Evolutionary conservation across 441 rosid genomes (phyloP), one percentile per base, ranked within the genome.

Genomic region (Mallotus japonicus): DNA sequence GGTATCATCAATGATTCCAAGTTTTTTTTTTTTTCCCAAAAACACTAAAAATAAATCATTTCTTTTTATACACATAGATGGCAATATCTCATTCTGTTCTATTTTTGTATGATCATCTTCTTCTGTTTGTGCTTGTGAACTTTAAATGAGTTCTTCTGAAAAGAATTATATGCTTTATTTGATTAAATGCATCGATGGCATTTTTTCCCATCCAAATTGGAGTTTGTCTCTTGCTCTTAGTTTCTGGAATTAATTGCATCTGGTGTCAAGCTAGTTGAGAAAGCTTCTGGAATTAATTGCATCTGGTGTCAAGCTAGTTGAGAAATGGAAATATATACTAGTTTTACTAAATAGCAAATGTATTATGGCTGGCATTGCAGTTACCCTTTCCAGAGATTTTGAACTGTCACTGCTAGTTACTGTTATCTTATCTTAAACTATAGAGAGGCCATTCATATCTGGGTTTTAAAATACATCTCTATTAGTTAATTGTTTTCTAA

Each of bases 1-100:
- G 98, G 99, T 92, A 75, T 53, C 34, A 7, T 57, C 42, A 19
- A 55, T 51, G 51, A 20, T 57, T 77, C 72, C 66, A 57, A 74
- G 50, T 55, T 73, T 50, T 67, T 34, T 50, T 67, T 34, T 51
- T 55, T 76, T 10, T 2, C 9, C 32, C 1, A 28, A 37, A 4
- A 37, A 37, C 40, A 37, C 6, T 3, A 34, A 34, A 34, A 34
- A 34, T 34, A 2, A 34, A 34, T 34, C 5, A 34, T 5, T 37
- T 37, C 40, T 37, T 37, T n/a, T 22, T 58, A 6, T 22, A 12
- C 44, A 46, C 12, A 32, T 28, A 59, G 44, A 69, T 42, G 3
- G 11, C 57, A 62, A 56, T 44, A 46, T 60, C 15, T 24, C 2
- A 42, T 22, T 68, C 50, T 47, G 58, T 49, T 8, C 8, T 20